Evolutionary conservation across 1,139 yeast species (phyloP), one percentile per base, ranked within the genome.

Genomic region (Chernovozyma sophiae-reginae): DNA sequence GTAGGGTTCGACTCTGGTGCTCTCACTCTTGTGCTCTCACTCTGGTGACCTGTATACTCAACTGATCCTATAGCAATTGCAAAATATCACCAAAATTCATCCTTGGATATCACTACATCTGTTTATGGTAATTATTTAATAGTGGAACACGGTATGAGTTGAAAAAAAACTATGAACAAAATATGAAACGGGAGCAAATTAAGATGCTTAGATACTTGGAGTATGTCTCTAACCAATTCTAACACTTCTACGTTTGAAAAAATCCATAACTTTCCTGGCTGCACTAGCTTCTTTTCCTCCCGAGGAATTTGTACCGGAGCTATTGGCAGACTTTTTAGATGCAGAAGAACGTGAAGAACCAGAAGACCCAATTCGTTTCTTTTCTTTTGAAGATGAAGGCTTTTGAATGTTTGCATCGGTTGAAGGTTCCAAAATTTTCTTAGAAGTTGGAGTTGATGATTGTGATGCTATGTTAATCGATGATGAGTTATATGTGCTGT

Each of bases 231-330:
- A 57, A 37, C 53, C 55, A 18, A 66, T 60, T 43, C 69, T 52
- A 12, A 77, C 76, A 56, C 90, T 83, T 62, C 87, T 77, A 58
- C 92, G 74, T 56, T 82, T 83, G 64, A 84, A 83, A 55, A 84
- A 84, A 56, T 84, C 90, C 77, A 84, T 79, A 19, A 84, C 90
- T 50, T 79, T 81, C 51, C 80, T 77, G 12, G 90, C 86, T 2
- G 90, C 83, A 38, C 89, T 80, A 25, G 80, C 79, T 47, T 78
- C 83, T 45, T 72, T 75, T 47, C 60, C 62, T 43, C 48, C 22
- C 20, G 22, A 22, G 14, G 36, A 14, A 14, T 19, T 30, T 3
- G 34, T n/a, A 17, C 30, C 23, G 4, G 35, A 10, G 8, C 34
- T 15, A n/a, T 40, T 35, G 15, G 42, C 39, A 8, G 49, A 39